Percentiles rank a stretch among this genome's conserved stretches.
These are phyloP conservation scores for Draba incana DNA, from an alignment of 345 rosid genomes.

Conservation along the genomic window DNA sequence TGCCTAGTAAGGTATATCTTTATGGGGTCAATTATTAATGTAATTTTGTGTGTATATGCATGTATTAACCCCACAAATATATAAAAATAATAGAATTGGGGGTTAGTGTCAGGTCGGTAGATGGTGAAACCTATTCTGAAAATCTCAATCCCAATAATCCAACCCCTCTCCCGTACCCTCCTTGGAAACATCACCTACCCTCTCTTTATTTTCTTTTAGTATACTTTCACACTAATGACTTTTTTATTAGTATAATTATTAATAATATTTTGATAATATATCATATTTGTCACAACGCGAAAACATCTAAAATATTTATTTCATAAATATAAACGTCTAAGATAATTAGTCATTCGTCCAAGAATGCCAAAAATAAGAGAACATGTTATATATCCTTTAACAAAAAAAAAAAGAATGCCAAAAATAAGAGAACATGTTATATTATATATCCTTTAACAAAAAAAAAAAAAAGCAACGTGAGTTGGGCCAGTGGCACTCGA, in stretches of 20 bases:
- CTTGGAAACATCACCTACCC: conserved; percentile 39
- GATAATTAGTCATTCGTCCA: too few species aligned
- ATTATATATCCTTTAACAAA: too few species aligned
- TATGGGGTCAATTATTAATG: conserved; percentile 12
- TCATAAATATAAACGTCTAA: too few species aligned
- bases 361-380: too few species aligned
- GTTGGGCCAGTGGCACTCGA: too few species aligned
- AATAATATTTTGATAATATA: neutral
- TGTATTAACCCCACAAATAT: neutral
- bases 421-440: too few species aligned
- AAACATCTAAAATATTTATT: too few species aligned
- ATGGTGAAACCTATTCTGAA: conserved; percentile 34
- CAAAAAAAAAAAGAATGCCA: too few species aligned
- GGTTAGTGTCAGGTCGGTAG: conserved; percentile 29
- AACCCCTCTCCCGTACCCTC: conserved; percentile 31
- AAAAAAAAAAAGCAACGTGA: too few species aligned
- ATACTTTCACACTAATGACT: neutral
- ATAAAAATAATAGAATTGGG: neutral
- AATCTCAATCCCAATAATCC: conserved; percentile 40
- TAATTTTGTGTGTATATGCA: neutral
- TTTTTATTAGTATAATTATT: neutral
- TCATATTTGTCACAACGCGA: too few species aligned
- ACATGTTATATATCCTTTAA: too few species aligned
- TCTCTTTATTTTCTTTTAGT: neutral
- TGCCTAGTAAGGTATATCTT: neutral